These are phyloP conservation scores for Colletotrichum filicis DNA, from an alignment of 2,329 filamentous ascomycete genomes.

Conservation along the genomic window DNA sequence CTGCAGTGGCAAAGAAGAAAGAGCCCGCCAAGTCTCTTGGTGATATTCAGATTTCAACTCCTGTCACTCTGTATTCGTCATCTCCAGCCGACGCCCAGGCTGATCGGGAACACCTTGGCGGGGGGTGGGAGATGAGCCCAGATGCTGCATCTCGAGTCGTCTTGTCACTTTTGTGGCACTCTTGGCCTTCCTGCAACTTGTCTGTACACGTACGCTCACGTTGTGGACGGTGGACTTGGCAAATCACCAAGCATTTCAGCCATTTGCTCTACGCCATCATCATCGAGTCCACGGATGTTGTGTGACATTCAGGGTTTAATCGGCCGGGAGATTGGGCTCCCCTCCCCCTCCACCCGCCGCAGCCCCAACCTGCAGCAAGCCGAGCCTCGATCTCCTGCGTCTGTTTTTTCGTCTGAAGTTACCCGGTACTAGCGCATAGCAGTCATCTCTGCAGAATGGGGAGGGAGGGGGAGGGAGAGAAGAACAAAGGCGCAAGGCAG, in stretches of 20 bases:
- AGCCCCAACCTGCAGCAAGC: slow-evolving; percentile 26
- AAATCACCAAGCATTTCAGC: background rate
- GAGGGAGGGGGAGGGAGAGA: background rate
- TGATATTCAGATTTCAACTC: background rate
- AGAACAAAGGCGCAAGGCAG: no score
- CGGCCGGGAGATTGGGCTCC: slow-evolving; percentile 19
- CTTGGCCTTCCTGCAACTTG: background rate
- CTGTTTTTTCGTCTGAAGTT: slow-evolving; percentile 25
- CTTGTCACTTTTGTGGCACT: background rate
- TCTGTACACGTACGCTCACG: background rate
- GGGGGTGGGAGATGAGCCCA: background rate
- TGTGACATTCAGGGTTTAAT: slow-evolving; percentile 4
- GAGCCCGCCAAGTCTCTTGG: background rate
- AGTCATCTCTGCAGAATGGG: background rate
- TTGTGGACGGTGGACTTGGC: slow-evolving; percentile 6
- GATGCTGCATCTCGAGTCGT: slow-evolving; percentile 8
- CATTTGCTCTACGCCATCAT: background rate
- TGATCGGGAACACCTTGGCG: slow-evolving; percentile 29
- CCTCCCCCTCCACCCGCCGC: slow-evolving; percentile 19
- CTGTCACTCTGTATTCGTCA: background rate
- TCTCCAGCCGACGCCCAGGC: slow-evolving; percentile 30
- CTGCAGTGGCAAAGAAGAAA: background rate
- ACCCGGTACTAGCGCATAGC: background rate
- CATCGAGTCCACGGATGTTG: background rate
- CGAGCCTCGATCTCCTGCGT: slow-evolving; percentile 26